Evolutionary conservation across 495 filamentous ascomycete species (phyloP).

Genomic region (Talaromyces thailandensis): DNA sequence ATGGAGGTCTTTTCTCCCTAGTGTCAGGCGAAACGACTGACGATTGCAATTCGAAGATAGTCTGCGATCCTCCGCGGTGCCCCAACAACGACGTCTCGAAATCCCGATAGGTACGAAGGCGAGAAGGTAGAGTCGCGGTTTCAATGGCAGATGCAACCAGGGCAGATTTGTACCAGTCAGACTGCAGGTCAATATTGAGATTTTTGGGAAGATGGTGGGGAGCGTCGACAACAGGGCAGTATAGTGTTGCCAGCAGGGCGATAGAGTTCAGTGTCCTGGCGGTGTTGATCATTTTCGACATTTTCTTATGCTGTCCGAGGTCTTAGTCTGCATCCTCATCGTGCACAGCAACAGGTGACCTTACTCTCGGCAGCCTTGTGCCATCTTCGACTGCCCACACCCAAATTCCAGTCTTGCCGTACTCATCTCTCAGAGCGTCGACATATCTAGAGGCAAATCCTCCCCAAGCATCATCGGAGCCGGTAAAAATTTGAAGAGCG

Average conservation of each 20-base stretch:
- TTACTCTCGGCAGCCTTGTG: constrained; percentile 48
- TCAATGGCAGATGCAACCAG: constrained; percentile 73
- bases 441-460: constrained; percentile 76
- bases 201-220: constrained; percentile 47
- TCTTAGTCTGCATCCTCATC: constrained; percentile 5
- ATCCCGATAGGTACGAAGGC: constrained; percentile 51
- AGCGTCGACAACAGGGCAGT: constrained; percentile 66
- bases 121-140: constrained; percentile 66
- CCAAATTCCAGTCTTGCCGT: constrained; percentile 77
- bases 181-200: constrained; percentile 53
- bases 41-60: constrained; percentile 63
- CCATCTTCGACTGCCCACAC: constrained; percentile 73
- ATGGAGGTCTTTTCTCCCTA: constrained; percentile 9
- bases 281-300: constrained; percentile 54
- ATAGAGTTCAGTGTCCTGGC: constrained; percentile 59
- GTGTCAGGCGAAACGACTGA: constrained; percentile 26
- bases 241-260: constrained; percentile 62
- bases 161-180: constrained; percentile 74
- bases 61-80: constrained; percentile 67
- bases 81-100: constrained; percentile 65
- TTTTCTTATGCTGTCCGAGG: constrained; percentile 34
- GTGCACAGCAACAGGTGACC: constrained; percentile 13
- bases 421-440: constrained; percentile 79
- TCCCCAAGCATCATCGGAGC: constrained; percentile 86
- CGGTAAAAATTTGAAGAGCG: constrained; percentile 71